phyloP scores from a whole-genome alignment of 305 asterid species.

The Fraxinus xanthoxyloides region DNA sequence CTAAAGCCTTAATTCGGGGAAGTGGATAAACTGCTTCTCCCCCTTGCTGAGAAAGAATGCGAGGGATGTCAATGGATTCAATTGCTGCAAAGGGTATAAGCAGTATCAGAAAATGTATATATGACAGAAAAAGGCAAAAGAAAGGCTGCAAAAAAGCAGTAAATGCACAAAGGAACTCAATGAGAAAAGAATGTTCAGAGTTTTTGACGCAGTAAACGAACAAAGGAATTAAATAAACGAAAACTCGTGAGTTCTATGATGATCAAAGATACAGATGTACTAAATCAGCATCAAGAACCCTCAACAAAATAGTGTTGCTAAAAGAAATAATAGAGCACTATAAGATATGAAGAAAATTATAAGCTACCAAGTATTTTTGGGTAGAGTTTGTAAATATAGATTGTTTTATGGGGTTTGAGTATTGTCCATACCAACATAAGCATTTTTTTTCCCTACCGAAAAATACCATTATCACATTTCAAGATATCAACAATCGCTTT shows the following conservation, averaged over 20 bases:
- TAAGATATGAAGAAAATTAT: neutral
- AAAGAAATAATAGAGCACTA: neutral
- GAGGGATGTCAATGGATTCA: conserved; percentile 93
- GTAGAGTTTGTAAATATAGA: neutral
- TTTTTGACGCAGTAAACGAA: conserved; percentile 2
- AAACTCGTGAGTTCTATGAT: neutral
- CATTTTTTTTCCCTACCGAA: neutral
- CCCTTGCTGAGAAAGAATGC: conserved; percentile 98
- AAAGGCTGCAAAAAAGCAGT: conserved; percentile 17
- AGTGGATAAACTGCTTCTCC: conserved; percentile 99
- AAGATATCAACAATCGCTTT: neutral
- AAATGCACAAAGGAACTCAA: neutral
- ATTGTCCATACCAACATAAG: neutral
- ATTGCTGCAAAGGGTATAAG: conserved; percentile 57
- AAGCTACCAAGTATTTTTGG: neutral
- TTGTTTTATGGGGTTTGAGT: neutral
- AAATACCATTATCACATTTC: neutral
- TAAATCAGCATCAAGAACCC: neutral
- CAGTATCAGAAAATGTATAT: conserved; percentile 20
- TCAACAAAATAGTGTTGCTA: neutral
- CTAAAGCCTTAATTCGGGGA: conserved; percentile 86
- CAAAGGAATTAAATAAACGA: neutral
- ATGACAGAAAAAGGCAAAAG: neutral
- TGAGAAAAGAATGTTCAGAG: neutral
- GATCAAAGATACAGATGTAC: neutral